A percentile compares a stretch with the other conserved stretches of the same genome.
Conservation (phyloP, 148 eudicot genomes). For the Diospyros kaki region DNA sequence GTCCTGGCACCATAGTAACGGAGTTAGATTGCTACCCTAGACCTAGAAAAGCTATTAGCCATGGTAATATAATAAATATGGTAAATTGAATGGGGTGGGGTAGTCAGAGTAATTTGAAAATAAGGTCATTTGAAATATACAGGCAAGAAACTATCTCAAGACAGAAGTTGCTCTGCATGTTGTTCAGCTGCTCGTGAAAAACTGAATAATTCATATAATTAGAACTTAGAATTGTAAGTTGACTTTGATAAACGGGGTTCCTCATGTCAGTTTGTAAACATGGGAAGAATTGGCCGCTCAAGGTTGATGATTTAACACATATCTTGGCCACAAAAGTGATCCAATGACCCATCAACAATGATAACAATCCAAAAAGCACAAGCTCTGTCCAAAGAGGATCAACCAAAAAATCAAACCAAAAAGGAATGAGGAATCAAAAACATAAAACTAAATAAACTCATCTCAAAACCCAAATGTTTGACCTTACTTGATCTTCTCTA, state of each 20-base stretch:
- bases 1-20: too few relatives aligned
- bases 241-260: constrained; percentile 5
- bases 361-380: too few relatives aligned
- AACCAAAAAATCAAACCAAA: too few relatives aligned
- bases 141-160: constrained; percentile 34
- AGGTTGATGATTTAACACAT: too few relatives aligned
- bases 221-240: constrained; percentile 11
- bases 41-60: not conserved
- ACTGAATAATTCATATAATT: constrained; percentile 20
- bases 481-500: constrained; percentile 81
- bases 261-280: constrained; percentile 32
- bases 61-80: not conserved
- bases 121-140: constrained; percentile 2
- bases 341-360: too few relatives aligned
- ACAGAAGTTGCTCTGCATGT: constrained; percentile 29
- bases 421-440: too few relatives aligned
- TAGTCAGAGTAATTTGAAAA: not conserved
- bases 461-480: not conserved
- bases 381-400: too few relatives aligned
- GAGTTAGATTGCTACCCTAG: too few relatives aligned
- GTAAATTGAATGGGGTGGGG: not conserved
- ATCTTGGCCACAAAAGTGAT: too few relatives aligned
- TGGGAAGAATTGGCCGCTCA: too few relatives aligned
- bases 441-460: not conserved
- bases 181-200: constrained; percentile 19